These are phyloP conservation scores for Zygoascus hellenicus DNA, from an alignment of 1,139 yeast genomes.

Conservation along the genomic window DNA sequence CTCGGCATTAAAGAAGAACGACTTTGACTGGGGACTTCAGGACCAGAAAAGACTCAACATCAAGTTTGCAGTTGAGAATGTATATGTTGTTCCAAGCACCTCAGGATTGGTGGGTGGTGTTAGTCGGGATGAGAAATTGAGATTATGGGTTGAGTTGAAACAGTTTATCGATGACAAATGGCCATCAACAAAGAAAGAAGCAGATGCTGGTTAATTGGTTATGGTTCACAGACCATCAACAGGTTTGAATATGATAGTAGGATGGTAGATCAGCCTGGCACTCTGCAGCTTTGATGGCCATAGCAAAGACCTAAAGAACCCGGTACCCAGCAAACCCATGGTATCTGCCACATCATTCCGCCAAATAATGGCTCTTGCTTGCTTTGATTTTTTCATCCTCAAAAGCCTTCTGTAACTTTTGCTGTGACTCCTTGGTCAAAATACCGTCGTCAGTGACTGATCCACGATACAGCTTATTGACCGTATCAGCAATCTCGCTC, in stretches of 20 bases:
- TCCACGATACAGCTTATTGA: slow-evolving; percentile 34
- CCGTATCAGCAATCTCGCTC: slow-evolving; percentile 27
- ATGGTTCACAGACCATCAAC: not conserved
- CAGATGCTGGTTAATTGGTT: not conserved
- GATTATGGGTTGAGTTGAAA: slow-evolving; percentile 44
- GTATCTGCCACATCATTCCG: not conserved
- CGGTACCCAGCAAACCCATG: no score
- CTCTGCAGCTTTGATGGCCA: no score
- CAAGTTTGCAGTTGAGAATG: slow-evolving; percentile 22
- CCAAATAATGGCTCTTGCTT: not conserved
- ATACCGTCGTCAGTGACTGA: slow-evolving; percentile 28
- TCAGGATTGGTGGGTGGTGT: slow-evolving; percentile 67
- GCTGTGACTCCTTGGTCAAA: slow-evolving; percentile 20
- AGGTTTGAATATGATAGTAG: not conserved
- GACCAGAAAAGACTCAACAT: slow-evolving; percentile 17
- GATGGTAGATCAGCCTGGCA: not conserved
- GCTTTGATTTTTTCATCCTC: slow-evolving; percentile 15
- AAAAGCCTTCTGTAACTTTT: slow-evolving; percentile 21
- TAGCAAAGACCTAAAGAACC: no score
- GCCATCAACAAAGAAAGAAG: slow-evolving; percentile 6
- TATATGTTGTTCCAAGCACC: slow-evolving; percentile 67
- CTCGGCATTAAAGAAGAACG: slow-evolving; percentile 17
- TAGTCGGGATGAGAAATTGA: slow-evolving; percentile 42
- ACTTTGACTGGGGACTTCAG: slow-evolving; percentile 52
- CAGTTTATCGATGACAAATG: slow-evolving; percentile 12